A percentile compares a stretch with the other conserved stretches of the same genome.
These are phyloP conservation scores for Sporothrix humicola DNA, from an alignment of 2,329 filamentous ascomycete genomes.

Conservation along the genomic window DNA sequence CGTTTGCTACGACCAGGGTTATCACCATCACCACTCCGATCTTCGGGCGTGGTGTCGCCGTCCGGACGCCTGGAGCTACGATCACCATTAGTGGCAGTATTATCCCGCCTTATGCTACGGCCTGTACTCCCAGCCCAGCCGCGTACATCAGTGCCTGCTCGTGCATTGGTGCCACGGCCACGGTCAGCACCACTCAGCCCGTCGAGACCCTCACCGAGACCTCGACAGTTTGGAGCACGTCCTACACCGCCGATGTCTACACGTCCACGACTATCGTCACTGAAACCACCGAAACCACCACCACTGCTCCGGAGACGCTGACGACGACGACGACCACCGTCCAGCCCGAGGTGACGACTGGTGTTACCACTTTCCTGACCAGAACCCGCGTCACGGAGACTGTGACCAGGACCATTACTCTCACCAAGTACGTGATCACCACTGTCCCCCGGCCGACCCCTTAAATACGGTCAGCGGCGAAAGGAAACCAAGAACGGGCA, in stretches of 20 bases:
- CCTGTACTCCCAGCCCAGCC: not conserved
- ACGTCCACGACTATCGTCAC: not conserved
- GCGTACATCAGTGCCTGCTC: constrained; percentile 25
- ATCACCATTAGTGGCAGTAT: not conserved
- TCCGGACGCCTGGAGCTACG: not conserved
- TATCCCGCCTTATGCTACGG: constrained; percentile 19
- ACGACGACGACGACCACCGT: not conserved
- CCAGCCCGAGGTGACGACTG: not conserved
- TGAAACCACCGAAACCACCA: not conserved
- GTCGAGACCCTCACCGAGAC: constrained; percentile 4
- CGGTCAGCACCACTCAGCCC: constrained; percentile 9
- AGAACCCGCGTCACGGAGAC: not conserved
- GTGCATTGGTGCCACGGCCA: constrained; percentile 11
- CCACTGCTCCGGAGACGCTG: not conserved
- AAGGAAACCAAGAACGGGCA: no score
- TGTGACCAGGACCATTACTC: not conserved
- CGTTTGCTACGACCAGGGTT: not conserved
- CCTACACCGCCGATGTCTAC: not conserved
- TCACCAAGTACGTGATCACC: not conserved
- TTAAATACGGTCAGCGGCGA: no score
- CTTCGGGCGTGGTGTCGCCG: not conserved
- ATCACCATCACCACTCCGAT: not conserved
- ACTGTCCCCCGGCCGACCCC: no score
- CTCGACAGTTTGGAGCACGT: not conserved
- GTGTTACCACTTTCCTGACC: constrained; percentile 4